Evolutionary conservation across 106 monocot species (phyloP).

Genomic region (Agapanthus africanus): DNA sequence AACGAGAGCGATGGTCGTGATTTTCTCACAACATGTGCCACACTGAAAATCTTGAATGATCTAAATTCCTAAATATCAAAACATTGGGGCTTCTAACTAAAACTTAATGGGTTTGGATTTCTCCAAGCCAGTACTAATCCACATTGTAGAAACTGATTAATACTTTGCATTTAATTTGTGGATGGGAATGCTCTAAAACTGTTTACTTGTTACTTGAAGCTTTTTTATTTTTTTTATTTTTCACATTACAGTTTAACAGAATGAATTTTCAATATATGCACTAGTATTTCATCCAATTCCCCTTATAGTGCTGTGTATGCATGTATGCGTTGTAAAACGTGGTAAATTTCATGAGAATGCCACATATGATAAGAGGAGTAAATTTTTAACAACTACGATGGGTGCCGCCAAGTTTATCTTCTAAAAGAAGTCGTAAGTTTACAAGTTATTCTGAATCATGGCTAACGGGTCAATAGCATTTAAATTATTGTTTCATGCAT

Average conservation of each 20-base stretch:
- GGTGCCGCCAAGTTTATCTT: too few species aligned
- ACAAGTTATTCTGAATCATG: neutral
- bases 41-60: neutral
- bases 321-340: neutral
- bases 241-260: neutral
- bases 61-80: too few species aligned
- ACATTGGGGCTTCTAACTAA: neutral
- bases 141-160: neutral
- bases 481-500: neutral
- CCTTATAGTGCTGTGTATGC: neutral
- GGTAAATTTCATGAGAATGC: neutral
- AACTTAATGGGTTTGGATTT: neutral
- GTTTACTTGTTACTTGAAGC: neutral
- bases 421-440: too few species aligned
- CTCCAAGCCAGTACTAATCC: neutral
- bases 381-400: too few species aligned
- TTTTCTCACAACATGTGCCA: neutral
- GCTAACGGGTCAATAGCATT: conserved; percentile 18
- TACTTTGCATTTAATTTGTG: neutral
- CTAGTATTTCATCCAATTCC: neutral
- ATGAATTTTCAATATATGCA: neutral
- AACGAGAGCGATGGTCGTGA: neutral
- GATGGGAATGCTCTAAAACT: neutral
- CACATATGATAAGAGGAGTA: too few species aligned
- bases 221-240: too few species aligned